These are phyloP conservation scores for Cercospora brassicicola DNA, from an alignment of 2,329 filamentous ascomycete genomes.

Conservation along the genomic window DNA sequence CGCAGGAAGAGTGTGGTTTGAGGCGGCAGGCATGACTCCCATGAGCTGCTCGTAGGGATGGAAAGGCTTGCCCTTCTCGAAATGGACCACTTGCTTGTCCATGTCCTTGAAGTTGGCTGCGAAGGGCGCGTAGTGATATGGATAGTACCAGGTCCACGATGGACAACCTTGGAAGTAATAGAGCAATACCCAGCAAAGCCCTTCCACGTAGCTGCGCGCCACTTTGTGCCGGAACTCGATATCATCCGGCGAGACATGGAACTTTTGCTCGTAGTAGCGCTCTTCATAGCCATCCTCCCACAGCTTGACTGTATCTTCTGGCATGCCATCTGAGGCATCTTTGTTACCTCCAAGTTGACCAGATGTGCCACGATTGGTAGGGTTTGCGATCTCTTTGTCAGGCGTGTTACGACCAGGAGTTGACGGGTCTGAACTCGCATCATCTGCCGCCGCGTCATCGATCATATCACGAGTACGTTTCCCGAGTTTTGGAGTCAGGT, in stretches of 20 bases:
- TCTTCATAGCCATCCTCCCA: slow-evolving; percentile 97
- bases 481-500: slow-evolving; percentile 56
- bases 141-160: slow-evolving; percentile 99
- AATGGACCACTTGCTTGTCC: slow-evolving; percentile 73
- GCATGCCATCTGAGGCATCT: slow-evolving; percentile 59
- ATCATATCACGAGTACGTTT: slow-evolving; percentile 77
- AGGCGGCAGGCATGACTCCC: slow-evolving; percentile 93
- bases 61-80: slow-evolving; percentile 82
- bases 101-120: slow-evolving; percentile 90
- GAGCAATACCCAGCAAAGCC: slow-evolving; percentile 87
- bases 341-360: slow-evolving; percentile 43
- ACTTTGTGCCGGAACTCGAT: slow-evolving; percentile 85
- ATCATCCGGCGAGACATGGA: slow-evolving; percentile 77
- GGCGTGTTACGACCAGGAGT: slow-evolving; percentile 63
- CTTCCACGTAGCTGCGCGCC: slow-evolving; percentile 87
- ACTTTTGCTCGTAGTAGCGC: slow-evolving; percentile 96
- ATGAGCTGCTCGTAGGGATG: slow-evolving; percentile 95
- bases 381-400: slow-evolving; percentile 37
- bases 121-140: slow-evolving; percentile 97
- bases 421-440: slow-evolving; percentile 35
- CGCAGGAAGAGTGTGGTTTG: slow-evolving; percentile 83
- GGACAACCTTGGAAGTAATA: slow-evolving; percentile 99
- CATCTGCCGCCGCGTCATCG: slow-evolving; percentile 55
- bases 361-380: slow-evolving; percentile 33
- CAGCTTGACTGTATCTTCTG: slow-evolving; percentile 77